Evolutionary conservation across 2,329 filamentous ascomycete species (phyloP).

Genomic region (Sporothrix mexicana): DNA sequence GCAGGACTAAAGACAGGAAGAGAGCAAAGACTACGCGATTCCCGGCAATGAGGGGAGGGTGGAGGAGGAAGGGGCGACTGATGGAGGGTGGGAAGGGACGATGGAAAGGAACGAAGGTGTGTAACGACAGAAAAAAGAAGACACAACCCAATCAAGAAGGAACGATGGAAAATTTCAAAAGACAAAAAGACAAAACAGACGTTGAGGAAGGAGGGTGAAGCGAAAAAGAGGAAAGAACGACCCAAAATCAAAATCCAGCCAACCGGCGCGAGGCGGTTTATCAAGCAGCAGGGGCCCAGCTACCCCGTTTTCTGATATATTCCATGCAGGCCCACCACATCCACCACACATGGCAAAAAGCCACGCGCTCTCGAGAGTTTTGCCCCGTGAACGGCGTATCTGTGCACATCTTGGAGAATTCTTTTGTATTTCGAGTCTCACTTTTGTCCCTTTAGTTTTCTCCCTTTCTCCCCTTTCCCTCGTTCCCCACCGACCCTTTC

Average conservation of each 20-base stretch:
- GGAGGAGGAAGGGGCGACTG: conserved; percentile 10
- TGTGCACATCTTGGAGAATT: background rate
- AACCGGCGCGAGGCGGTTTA: conserved; percentile 33
- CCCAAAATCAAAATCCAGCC: conserved; percentile 16
- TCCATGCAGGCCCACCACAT: conserved; percentile 20
- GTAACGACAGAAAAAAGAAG: background rate
- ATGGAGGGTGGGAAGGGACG: background rate
- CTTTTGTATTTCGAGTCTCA: background rate
- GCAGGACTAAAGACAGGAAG: background rate
- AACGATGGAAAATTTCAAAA: too few species aligned
- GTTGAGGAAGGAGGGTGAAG: background rate
- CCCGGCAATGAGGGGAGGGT: conserved; percentile 27
- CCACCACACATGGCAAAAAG: conserved; percentile 21
- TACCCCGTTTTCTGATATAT: conserved; percentile 25
- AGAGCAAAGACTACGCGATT: conserved; percentile 25
- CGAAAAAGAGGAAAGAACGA: conserved; percentile 11
- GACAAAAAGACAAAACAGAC: background rate
- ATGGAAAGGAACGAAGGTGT: background rate
- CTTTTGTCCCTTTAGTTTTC: background rate
- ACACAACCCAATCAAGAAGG: conserved; percentile 6
- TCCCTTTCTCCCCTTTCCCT: conserved; percentile 17
- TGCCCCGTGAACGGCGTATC: background rate
- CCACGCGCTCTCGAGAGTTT: background rate
- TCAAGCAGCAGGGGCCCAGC: conserved; percentile 16
- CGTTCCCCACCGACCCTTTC: background rate